A percentile compares a stretch with the other conserved stretches of the same genome.
Evolutionary conservation across 805 yeast species (phyloP).

Genomic region (Saccharomyces jurei): DNA sequence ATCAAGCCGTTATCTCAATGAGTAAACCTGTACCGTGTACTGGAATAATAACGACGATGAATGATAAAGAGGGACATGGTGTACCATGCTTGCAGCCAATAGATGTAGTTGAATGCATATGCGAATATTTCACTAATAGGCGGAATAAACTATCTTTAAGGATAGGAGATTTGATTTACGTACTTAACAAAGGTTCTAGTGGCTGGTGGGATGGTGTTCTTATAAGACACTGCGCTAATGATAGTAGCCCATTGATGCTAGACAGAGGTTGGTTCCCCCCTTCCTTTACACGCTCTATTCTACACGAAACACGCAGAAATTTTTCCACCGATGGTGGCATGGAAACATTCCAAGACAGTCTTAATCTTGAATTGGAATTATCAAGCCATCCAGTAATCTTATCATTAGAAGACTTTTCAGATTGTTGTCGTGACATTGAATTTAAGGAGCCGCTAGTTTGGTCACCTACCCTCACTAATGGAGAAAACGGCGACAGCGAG

Average conservation of each 20-base stretch:
- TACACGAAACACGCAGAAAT: not conserved
- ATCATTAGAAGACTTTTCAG: not conserved
- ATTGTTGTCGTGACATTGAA: not conserved
- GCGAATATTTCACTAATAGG: not conserved
- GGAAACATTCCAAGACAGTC: not conserved
- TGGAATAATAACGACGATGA: not conserved
- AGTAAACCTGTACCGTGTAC: not conserved
- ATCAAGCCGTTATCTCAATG: not conserved
- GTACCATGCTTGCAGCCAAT: not conserved
- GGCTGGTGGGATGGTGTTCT: constrained; percentile 83
- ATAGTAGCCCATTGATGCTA: not conserved
- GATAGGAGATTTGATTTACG: constrained; percentile 66
- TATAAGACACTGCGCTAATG: not conserved
- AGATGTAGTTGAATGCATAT: not conserved
- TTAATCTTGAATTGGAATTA: not conserved
- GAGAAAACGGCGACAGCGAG: constrained; percentile 34
- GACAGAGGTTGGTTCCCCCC: constrained; percentile 85
- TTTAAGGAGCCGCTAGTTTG: not conserved
- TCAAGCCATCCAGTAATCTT: not conserved
- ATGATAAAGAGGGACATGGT: not conserved
- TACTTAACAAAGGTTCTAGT: constrained; percentile 50
- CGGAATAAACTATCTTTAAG: constrained; percentile 10
- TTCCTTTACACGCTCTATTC: constrained; percentile 31
- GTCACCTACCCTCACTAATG: not conserved
- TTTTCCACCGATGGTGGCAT: not conserved